Base-by-base conservation (phyloP, 73 alveolate genomes). In the Loxodes magnus region DNA sequence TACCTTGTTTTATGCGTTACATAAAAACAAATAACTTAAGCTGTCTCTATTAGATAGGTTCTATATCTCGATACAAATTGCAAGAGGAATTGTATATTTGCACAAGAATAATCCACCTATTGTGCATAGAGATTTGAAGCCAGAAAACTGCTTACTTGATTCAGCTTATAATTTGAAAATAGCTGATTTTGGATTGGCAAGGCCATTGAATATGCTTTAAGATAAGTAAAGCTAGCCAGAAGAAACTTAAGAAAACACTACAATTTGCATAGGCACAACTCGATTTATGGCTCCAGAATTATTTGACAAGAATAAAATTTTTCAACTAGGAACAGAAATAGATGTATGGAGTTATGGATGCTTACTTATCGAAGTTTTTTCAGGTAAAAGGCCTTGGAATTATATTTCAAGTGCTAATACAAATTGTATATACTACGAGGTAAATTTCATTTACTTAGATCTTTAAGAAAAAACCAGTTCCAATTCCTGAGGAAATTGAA, bases 101-200 rank as follows among this genome's bases (percentile, higher is more conserved):
- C 77, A 64, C 20, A 48, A 57, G 26, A 51, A 51, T 52, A 64
- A 64, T 0, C 77, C 77, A 5, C 77, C 77, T n/a, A 64, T 64
- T 2, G 51, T 64, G 35, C 77, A 64, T 56, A 64, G 77, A 64
- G 77, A 64, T 52, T 51, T 64, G 7, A 64, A 64, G 14, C 77
- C 77, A 6, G 77, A 64, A 52, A 64, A 64, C 60, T 52, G 56
- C 34, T 64, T 64, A 39, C 46, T 64, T 28, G 60, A 64, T 30
- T 64, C 48, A 64, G 57, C 58, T 17, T 63, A 60, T 17, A 64
- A 65, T 51, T 22, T 64, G 12, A 56, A 51, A 43, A 51, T 64
- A 21, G 77, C 77, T 14, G 77, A 64, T 64, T 64, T 51, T 52
- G 77, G 77, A 12, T 52, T 63, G 67, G 56, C 77, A 31, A 31